Percentiles rank a stretch among this genome's conserved stretches.
These are phyloP conservation scores for Neltuma alba DNA, from an alignment of 306 rosid genomes.

Conservation along the genomic window DNA sequence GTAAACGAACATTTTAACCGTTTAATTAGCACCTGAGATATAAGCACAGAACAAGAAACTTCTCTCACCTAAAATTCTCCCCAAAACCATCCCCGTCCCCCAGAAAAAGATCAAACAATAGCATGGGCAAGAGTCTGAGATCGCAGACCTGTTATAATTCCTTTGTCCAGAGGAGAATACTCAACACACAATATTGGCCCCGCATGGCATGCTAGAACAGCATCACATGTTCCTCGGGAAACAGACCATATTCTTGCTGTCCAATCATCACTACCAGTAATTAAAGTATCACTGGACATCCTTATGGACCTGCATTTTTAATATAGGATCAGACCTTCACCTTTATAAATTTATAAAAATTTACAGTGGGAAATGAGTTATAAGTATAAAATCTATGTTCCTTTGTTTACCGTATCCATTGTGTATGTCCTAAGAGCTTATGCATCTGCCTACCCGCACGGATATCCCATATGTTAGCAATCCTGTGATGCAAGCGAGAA, in stretches of 20 bases:
- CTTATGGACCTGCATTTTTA: slow-evolving; percentile 80
- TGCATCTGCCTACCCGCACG: slow-evolving; percentile 94
- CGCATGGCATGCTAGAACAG: slow-evolving; percentile 98
- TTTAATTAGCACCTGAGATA: slow-evolving; percentile 29
- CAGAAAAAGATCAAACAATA: slow-evolving; percentile 2
- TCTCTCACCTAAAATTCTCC: slow-evolving; percentile 26
- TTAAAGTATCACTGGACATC: slow-evolving; percentile 91
- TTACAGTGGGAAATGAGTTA: slow-evolving; percentile 14
- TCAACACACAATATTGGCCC: slow-evolving; percentile 92
- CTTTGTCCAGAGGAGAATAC: slow-evolving; percentile 88
- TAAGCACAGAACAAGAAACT: slow-evolving; percentile 21
- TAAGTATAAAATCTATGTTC: slow-evolving; percentile 18
- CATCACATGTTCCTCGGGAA: slow-evolving; percentile 95
- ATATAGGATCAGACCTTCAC: slow-evolving; percentile 28
- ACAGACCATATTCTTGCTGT: slow-evolving; percentile 96
- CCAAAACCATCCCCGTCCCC: background rate
- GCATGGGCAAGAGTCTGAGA: slow-evolving; percentile 23
- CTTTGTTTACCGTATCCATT: slow-evolving; percentile 82
- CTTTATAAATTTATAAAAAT: slow-evolving; percentile 1
- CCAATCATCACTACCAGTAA: slow-evolving; percentile 99
- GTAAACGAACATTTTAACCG: slow-evolving; percentile 46
- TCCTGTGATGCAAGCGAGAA: slow-evolving; percentile 53
- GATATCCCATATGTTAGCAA: slow-evolving; percentile 95
- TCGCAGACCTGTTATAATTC: slow-evolving; percentile 79
- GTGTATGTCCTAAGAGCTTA: slow-evolving; percentile 91